These are phyloP conservation scores for Phytophthora boehmeriae DNA, from an alignment of 352 stramenopile species.

Conservation along the genomic window DNA sequence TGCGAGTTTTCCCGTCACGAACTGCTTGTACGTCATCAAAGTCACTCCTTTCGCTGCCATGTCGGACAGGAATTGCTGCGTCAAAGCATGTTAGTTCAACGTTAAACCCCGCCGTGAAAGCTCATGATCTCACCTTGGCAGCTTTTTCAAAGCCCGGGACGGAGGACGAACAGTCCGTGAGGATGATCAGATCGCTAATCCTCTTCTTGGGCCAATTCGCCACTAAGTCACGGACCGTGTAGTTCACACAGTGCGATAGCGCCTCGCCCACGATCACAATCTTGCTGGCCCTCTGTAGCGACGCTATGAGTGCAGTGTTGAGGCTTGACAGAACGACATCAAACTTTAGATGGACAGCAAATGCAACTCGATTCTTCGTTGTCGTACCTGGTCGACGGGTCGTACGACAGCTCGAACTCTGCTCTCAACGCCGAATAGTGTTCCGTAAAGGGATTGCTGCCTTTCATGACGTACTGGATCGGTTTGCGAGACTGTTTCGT, in stretches of 20 bases:
- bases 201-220: constrained; percentile 74
- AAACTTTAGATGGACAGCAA: too few species aligned
- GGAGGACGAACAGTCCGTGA: constrained; percentile 69
- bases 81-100: not conserved
- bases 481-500: constrained; percentile 48
- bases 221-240: constrained; percentile 91
- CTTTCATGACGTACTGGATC: constrained; percentile 90
- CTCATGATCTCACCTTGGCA: constrained; percentile 40
- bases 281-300: constrained; percentile 70
- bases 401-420: constrained; percentile 85
- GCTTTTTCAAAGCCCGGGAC: constrained; percentile 63
- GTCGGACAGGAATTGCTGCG: constrained; percentile 57
- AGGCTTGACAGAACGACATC: constrained; percentile 36
- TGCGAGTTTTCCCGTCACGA: constrained; percentile 19
- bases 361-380: too few species aligned
- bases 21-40: constrained; percentile 49
- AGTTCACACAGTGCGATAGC: constrained; percentile 96
- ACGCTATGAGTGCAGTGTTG: constrained; percentile 80
- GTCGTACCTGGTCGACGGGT: constrained; percentile 52
- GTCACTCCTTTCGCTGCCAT: constrained; percentile 57
- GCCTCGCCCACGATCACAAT: constrained; percentile 94
- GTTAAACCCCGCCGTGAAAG: not conserved
- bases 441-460: constrained; percentile 93
- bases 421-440: constrained; percentile 93
- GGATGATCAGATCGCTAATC: constrained; percentile 56